Evolutionary conservation across 1,284 basidiomycete genomes (phyloP).

Genomic region (Cutaneotrichosporon curvatum): DNA sequence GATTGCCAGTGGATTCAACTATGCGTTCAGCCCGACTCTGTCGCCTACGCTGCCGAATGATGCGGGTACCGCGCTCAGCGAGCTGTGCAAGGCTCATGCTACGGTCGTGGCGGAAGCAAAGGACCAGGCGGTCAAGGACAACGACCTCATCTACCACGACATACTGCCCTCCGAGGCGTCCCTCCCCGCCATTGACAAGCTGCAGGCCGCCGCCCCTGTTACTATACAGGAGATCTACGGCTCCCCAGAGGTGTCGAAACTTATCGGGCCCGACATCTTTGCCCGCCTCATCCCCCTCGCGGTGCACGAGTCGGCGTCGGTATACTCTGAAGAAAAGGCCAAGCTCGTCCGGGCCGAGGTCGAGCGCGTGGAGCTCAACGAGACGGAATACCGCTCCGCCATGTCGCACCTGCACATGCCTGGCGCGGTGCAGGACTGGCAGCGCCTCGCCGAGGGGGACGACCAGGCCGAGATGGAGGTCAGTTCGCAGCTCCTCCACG

Average conservation of each 20-base stretch:
- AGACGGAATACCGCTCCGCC: conserved; percentile 70
- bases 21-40: conserved; percentile 62
- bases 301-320: conserved; percentile 90
- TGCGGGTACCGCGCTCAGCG: conserved; percentile 66
- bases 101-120: conserved; percentile 70
- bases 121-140: conserved; percentile 73
- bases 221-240: conserved; percentile 92
- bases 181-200: conserved; percentile 72
- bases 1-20: conserved; percentile 62
- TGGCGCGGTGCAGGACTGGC: conserved; percentile 66
- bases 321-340: conserved; percentile 98
- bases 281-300: conserved; percentile 79
- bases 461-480: conserved; percentile 52
- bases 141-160: conserved; percentile 98
- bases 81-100: conserved; percentile 76
- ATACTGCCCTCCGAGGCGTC: conserved; percentile 74
- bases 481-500: conserved; percentile 63
- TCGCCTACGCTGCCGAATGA: conserved; percentile 84
- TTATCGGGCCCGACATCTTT: conserved; percentile 91
- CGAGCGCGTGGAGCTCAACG: conserved; percentile 75
- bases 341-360: conserved; percentile 86
- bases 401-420: conserved; percentile 79
- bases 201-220: conserved; percentile 68
- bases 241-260: conserved; percentile 83
- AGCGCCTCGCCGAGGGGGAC: conserved; percentile 63